These are phyloP conservation scores for Plantago coronopus DNA, from an alignment of 305 asterid species.

Conservation along the genomic window DNA sequence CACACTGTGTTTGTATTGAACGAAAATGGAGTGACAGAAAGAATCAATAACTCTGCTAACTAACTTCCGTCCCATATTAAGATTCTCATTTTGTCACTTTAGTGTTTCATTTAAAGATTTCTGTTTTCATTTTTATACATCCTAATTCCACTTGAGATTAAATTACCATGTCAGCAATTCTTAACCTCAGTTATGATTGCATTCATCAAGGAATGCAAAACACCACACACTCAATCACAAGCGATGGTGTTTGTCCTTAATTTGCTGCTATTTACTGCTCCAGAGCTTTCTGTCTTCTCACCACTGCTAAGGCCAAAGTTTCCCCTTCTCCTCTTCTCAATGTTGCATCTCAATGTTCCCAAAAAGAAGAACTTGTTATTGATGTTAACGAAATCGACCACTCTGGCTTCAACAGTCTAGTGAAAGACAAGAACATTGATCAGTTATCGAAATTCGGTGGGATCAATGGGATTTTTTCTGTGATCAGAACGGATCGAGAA, in stretches of 20 bases:
- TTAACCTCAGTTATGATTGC: no score
- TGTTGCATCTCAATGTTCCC: neutral
- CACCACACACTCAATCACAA: no score
- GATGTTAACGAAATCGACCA: slow-evolving; percentile 9
- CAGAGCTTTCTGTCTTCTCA: slow-evolving; percentile 24
- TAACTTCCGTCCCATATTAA: no score
- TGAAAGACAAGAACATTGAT: slow-evolving; percentile 32
- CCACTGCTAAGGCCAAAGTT: slow-evolving; percentile 8
- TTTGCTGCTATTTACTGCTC: slow-evolving; percentile 31
- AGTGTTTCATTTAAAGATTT: no score
- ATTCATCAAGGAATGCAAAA: neutral
- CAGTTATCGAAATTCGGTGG: slow-evolving; percentile 33
- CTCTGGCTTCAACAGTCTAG: slow-evolving; percentile 32
- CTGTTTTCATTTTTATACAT: no score
- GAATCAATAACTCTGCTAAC: no score
- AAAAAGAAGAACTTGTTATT: neutral
- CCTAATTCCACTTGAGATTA: no score
- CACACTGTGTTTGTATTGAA: no score
- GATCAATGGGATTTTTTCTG: slow-evolving; percentile 28
- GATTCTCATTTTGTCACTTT: no score
- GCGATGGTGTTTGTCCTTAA: slow-evolving; percentile 37
- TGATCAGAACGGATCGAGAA: slow-evolving; percentile 26
- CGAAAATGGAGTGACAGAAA: no score
- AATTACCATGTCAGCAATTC: no score
- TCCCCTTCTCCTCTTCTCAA: neutral